These are phyloP conservation scores for Rhodotorula toruloides DNA, from an alignment of 768 basidiomycete species.

Conservation along the genomic window DNA sequence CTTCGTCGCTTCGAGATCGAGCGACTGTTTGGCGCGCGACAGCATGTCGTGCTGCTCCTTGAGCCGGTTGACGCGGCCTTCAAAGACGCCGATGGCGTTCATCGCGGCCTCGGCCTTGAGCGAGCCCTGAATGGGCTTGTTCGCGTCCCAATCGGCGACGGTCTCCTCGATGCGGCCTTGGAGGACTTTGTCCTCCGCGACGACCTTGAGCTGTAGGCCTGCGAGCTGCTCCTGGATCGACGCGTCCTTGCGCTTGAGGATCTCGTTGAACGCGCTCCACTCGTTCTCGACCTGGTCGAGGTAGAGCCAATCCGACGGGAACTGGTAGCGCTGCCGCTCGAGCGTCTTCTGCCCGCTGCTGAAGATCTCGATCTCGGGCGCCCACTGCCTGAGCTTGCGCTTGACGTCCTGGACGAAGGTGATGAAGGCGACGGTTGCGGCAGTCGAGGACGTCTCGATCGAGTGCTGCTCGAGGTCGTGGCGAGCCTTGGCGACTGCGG, in stretches of 20 bases:
- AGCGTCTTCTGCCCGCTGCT: slow-evolving; percentile 93
- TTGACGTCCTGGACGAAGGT: slow-evolving; percentile 99
- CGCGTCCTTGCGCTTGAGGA: slow-evolving; percentile 93
- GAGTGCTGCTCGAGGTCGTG: slow-evolving; percentile 95
- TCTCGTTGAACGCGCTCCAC: slow-evolving; percentile 98
- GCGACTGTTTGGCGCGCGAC: slow-evolving; percentile 90
- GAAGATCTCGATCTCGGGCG: slow-evolving; percentile 90
- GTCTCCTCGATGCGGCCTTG: slow-evolving; percentile 92
- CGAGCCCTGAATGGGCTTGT: slow-evolving; percentile 91
- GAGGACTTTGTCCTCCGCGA: slow-evolving; percentile 97
- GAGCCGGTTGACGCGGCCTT: slow-evolving; percentile 78
- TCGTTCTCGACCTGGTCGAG: slow-evolving; percentile 95
- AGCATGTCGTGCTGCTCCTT: slow-evolving; percentile 94
- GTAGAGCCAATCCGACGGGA: slow-evolving; percentile 95
- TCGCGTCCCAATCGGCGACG: slow-evolving; percentile 87
- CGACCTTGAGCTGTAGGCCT: slow-evolving; percentile 96
- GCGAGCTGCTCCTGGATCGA: slow-evolving; percentile 97
- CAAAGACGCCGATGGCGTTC: slow-evolving; percentile 92
- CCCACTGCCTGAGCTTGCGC: slow-evolving; percentile 93
- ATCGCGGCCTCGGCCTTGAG: slow-evolving; percentile 94
- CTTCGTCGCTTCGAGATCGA: slow-evolving; percentile 85
- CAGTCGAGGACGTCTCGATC: slow-evolving; percentile 88
- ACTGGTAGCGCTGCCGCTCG: slow-evolving; percentile 93
- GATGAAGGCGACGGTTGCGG: slow-evolving; percentile 96
- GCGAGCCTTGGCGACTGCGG: slow-evolving; percentile 81